A percentile compares a stretch with the other conserved stretches of the same genome.
phyloP scores from a whole-genome alignment of 1,284 basidiomycete genomes.

The Tremellales sp. region DNA sequence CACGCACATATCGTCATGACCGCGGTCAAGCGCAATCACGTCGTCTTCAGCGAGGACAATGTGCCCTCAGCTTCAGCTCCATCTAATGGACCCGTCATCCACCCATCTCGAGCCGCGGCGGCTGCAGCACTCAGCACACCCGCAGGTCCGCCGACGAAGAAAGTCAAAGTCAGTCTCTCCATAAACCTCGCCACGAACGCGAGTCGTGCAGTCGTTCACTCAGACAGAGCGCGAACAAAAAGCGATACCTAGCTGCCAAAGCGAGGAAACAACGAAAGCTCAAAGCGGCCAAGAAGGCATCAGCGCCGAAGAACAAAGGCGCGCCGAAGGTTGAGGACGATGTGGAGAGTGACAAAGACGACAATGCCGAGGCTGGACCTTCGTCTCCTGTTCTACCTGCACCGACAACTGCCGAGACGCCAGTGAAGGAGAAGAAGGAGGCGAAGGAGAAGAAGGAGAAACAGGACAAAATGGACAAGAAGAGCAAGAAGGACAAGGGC shows the following conservation, averaged over 20 bases:
- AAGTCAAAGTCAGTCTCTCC: constrained; percentile 21
- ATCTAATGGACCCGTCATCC: constrained; percentile 9
- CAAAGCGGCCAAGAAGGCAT: constrained; percentile 47
- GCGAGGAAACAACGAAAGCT: constrained; percentile 59
- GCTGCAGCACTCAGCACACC: neutral
- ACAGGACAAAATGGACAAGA: constrained; percentile 24
- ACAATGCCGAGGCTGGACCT: constrained; percentile 9
- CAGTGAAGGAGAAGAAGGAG: neutral
- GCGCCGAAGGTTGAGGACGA: constrained; percentile 10
- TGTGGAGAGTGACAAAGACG: constrained; percentile 7
- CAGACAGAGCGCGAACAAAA: constrained; percentile 58
- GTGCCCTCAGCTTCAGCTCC: neutral
- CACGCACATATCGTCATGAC: constrained; percentile 3
- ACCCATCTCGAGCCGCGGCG: constrained; percentile 9
- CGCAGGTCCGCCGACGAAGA: constrained; percentile 6
- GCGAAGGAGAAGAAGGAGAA: constrained; percentile 11
- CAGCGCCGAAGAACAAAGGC: constrained; percentile 42
- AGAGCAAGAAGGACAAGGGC: constrained; percentile 35
- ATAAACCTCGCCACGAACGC: neutral
- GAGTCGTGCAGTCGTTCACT: neutral
- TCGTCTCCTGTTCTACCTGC: neutral
- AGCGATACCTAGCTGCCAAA: constrained; percentile 64
- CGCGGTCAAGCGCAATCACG: constrained; percentile 28
- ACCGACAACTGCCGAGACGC: neutral
- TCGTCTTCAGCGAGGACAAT: constrained; percentile 15